Percentiles rank a stretch among this genome's conserved stretches.
These are phyloP conservation scores for Vigna trinervia DNA, from an alignment of 306 rosid species.

Conservation along the genomic window DNA sequence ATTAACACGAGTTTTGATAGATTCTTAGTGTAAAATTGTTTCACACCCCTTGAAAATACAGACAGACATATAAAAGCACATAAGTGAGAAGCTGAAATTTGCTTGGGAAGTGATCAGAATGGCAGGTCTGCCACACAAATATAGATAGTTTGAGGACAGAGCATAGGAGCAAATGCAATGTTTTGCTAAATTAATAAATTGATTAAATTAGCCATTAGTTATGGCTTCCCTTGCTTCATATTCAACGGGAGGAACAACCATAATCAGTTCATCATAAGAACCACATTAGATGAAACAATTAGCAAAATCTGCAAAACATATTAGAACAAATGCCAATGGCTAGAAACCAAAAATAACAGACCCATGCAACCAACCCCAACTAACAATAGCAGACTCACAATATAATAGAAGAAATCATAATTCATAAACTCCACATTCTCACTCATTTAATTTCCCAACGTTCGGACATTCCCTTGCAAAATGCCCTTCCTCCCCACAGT, in stretches of 20 bases:
- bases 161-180: neutral
- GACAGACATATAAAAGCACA: neutral
- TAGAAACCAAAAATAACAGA: constrained; percentile 33
- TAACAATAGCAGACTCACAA: constrained; percentile 28
- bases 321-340: constrained; percentile 39
- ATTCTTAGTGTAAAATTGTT: no score
- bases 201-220: neutral
- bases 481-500: constrained; percentile 88
- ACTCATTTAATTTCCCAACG: constrained; percentile 53
- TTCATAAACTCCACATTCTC: constrained; percentile 10
- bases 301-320: constrained; percentile 44
- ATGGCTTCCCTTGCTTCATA: constrained; percentile 5
- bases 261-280: neutral
- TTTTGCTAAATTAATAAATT: constrained; percentile 1
- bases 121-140: neutral
- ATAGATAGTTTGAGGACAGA: neutral
- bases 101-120: neutral
- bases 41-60: neutral
- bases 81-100: neutral
- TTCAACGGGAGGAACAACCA: neutral
- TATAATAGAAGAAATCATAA: constrained; percentile 14
- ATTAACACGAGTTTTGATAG: neutral
- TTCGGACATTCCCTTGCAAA: constrained; percentile 75
- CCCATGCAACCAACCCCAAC: constrained; percentile 35
- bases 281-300: constrained; percentile 34